These are phyloP conservation scores for Chytriomyces confervae DNA, from an alignment of 192 early-diverging fungal genomes.

Conservation along the genomic window DNA sequence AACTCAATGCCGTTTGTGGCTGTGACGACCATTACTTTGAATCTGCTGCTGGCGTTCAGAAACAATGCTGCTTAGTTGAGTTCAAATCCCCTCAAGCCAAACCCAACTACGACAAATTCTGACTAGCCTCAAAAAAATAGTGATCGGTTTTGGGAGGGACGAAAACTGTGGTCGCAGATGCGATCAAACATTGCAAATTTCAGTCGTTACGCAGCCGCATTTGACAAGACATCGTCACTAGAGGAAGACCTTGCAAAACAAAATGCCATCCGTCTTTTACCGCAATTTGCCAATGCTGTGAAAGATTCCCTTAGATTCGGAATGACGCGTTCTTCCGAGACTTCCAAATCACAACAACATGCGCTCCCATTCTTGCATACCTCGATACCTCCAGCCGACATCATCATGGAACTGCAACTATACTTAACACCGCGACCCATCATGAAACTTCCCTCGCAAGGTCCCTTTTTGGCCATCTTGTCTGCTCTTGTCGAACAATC, in stretches of 20 bases:
- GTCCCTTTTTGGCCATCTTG: slow-evolving; percentile 67
- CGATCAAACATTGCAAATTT: slow-evolving; percentile 73
- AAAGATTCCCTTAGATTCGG: slow-evolving; percentile 77
- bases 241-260: slow-evolving; percentile 53
- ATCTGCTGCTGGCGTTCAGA: slow-evolving; percentile 79
- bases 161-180: slow-evolving; percentile 79
- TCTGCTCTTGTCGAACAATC: slow-evolving; percentile 42
- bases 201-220: slow-evolving; percentile 60
- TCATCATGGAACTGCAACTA: slow-evolving; percentile 36
- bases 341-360: slow-evolving; percentile 47
- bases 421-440: slow-evolving; percentile 52
- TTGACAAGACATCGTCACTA: not conserved
- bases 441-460: slow-evolving; percentile 69
- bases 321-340: not conserved
- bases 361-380: not conserved
- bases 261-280: slow-evolving; percentile 69
- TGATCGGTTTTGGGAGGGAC: slow-evolving; percentile 75
- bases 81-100: not conserved
- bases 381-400: not conserved
- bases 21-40: not conserved
- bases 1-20: slow-evolving; percentile 13
- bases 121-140: not conserved
- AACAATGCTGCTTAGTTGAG: slow-evolving; percentile 71
- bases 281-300: slow-evolving; percentile 74
- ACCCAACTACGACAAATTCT: not conserved